Evolutionary conservation across 768 basidiomycete species (phyloP).

Genomic region (Suillus ampliporus): DNA sequence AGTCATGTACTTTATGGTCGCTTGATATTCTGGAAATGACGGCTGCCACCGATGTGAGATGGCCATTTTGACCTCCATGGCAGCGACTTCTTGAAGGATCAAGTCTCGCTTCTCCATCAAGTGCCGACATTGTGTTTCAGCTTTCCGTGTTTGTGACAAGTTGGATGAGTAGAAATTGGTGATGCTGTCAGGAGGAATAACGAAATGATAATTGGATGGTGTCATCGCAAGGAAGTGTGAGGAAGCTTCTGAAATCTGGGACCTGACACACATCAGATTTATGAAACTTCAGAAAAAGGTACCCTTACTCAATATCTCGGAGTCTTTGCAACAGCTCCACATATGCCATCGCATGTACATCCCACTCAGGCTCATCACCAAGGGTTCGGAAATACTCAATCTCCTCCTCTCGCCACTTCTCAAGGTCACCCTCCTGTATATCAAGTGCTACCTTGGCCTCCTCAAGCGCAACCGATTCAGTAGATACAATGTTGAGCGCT

Average conservation of each 20-base stretch:
- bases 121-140: conserved; percentile 28
- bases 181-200: conserved; percentile 3
- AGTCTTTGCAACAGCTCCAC: conserved; percentile 9
- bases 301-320: neutral
- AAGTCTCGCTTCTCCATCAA: conserved; percentile 22
- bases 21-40: too few species aligned
- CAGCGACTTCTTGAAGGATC: conserved; percentile 9
- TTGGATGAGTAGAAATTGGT: conserved; percentile 13
- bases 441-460: too few species aligned
- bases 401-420: conserved; percentile 26
- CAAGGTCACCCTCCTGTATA: conserved; percentile 8
- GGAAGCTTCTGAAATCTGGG: conserved; percentile 14
- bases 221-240: conserved; percentile 19
- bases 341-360: conserved; percentile 27
- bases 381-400: conserved; percentile 31
- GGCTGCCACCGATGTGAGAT: too few species aligned
- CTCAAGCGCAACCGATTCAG: too few species aligned
- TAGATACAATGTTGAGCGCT: neutral
- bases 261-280: conserved; percentile 13
- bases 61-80: too few species aligned
- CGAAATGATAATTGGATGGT: conserved; percentile 19
- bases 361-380: conserved; percentile 31
- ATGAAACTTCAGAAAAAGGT: too few species aligned
- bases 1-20: too few species aligned
- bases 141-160: conserved; percentile 25